Percentiles rank a stretch among this genome's conserved stretches.
Conservation (phyloP, 129 eudicot species). For the Solidago caesia region DNA sequence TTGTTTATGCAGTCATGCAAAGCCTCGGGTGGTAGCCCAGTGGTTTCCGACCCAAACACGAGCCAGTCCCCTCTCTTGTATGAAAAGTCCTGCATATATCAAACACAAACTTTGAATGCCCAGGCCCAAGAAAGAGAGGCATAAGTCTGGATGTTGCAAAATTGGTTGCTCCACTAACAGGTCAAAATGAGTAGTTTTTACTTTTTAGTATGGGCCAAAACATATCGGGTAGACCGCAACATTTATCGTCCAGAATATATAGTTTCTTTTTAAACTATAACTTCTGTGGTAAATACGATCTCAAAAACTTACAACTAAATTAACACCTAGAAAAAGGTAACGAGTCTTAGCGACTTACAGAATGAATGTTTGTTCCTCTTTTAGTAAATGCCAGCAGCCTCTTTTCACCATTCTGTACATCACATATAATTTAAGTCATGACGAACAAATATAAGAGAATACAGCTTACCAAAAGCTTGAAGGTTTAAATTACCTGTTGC, state of each 20-base stretch:
- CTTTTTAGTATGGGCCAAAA: background rate
- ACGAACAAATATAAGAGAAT: slow-evolving; percentile 7
- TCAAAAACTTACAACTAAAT: background rate
- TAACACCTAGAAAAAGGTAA: background rate
- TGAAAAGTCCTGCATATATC: slow-evolving; percentile 58
- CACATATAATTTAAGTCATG: background rate
- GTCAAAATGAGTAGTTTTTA: background rate
- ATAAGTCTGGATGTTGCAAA: background rate
- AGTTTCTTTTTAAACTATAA: background rate
- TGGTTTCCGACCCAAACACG: slow-evolving; percentile 92
- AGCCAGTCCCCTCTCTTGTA: slow-evolving; percentile 94
- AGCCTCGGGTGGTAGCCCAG: slow-evolving; percentile 86
- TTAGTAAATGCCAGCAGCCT: slow-evolving; percentile 90
- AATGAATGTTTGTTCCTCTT: slow-evolving; percentile 77
- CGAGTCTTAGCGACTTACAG: slow-evolving; percentile 50
- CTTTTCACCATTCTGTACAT: slow-evolving; percentile 71
- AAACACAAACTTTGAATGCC: background rate
- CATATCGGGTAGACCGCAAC: no score
- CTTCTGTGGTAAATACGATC: background rate
- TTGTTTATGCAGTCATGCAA: slow-evolving; percentile 65
- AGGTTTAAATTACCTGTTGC: slow-evolving; percentile 52
- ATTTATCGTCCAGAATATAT: background rate
- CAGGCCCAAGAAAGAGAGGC: background rate
- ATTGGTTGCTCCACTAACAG: background rate
- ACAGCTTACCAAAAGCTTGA: background rate